Base-by-base conservation (phyloP, 2,329 filamentous ascomycete genomes). In the Ophiostoma novo-ulmi region DNA sequence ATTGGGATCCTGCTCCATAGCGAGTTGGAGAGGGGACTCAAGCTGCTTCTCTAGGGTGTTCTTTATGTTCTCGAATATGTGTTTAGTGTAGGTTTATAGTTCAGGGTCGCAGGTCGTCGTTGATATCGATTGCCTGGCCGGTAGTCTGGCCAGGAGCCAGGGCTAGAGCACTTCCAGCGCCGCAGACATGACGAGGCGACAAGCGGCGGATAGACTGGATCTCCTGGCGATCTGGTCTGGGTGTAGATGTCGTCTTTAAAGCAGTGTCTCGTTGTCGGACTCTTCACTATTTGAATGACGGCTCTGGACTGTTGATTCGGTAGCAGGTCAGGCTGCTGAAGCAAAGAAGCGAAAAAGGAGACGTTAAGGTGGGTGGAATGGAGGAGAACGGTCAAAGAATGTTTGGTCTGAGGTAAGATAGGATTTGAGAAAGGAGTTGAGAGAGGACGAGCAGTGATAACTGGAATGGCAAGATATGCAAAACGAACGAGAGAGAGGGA, bases 121-220 rank as follows among this genome's bases (percentile, higher is more conserved):
- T 17, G 35, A 11, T 55, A 26, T 70, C 71, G 70, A 68, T 39
- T 67, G 55, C 26, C 65, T 69, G 70, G 68, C 71, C 63, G 22
- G 73, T 67, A 36, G 74, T 78, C 79, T 79, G 79, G 79, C 79
- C 73, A 74, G 73, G 73, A 76, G 79, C 79, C 79, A 80, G 78
- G 79, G 77, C 79, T 79, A 81, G 73, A 77, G 79, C 75, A 75
- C 75, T 71, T 75, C 77, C 76, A 77, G 75, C 75, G 75, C 75
- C 77, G 75, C 76, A 80, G 78, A 78, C 79, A 80, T 81, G 77
- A 78, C 78, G 77, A 75, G 63, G 65, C 44, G 20, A 58, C 61
- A 38, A 58, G 68, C 52, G 39, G 38, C n/a, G 48, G 17, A 64
- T 13, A 65, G 63, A 65, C 35, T 65, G 35, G 36, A 65, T 22